Conservation (phyloP, 202 grass and related monocot genomes). For the Brachypodium distachyon region DNA sequence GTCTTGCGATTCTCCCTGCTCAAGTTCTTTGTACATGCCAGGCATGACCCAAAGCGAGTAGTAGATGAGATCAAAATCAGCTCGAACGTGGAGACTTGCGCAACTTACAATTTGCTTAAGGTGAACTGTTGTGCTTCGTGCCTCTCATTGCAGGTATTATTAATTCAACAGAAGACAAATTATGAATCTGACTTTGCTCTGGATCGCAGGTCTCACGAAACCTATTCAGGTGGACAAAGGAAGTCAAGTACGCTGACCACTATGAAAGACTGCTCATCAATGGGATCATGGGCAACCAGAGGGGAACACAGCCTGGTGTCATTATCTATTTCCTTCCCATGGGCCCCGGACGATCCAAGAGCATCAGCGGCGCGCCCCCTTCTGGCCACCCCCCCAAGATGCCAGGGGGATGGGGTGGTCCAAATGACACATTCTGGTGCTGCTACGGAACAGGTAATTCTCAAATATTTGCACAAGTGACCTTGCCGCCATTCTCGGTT, state of each 20-base stretch:
- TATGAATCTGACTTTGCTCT: not conserved
- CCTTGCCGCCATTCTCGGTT: not conserved
- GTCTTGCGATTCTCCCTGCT: not conserved
- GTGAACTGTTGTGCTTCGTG: not conserved
- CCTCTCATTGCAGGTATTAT: not conserved
- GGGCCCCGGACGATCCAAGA: conserved; percentile 52
- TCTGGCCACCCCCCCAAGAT: conserved; percentile 31
- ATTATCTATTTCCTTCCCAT: conserved; percentile 76
- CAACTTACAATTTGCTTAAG: conserved; percentile 77
- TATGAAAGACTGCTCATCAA: conserved; percentile 61
- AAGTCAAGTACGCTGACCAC: conserved; percentile 50
- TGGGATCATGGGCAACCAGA: conserved; percentile 60
- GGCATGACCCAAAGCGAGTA: conserved; percentile 48
- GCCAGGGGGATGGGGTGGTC: conserved; percentile 44
- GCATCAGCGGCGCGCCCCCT: conserved; percentile 19
- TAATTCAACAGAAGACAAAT: not conserved
- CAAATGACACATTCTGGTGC: conserved; percentile 64
- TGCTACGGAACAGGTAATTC: conserved; percentile 59
- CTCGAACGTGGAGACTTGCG: conserved; percentile 51
- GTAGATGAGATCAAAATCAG: conserved; percentile 45
- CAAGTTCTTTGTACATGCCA: not conserved
- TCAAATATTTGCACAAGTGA: not conserved
- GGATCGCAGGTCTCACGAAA: conserved; percentile 41
- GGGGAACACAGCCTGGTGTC: conserved; percentile 51
- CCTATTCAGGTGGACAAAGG: conserved; percentile 73